Base-by-base conservation (phyloP, 1,284 basidiomycete genomes). In the Stygiomarasmius scandens region DNA sequence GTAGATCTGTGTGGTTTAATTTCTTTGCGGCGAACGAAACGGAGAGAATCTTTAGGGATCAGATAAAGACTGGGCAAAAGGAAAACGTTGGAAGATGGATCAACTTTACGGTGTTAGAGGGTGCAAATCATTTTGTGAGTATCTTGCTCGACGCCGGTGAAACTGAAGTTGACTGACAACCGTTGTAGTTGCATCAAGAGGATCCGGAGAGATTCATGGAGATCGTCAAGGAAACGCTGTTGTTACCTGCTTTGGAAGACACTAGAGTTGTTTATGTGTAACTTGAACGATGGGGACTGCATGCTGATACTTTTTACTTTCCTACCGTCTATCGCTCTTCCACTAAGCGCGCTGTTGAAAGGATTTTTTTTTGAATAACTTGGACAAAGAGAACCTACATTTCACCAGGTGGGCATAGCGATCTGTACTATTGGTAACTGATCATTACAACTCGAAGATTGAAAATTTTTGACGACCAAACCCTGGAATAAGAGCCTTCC, bases 101-200 rank as follows among this genome's bases (percentile, higher is more conserved):
- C 38, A 23, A 23, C 2, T 51, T 54, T 34, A 36, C 45, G n/a
- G 29, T 44, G 10, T 46, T 58, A 14, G 41, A 49, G 22, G 57
- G 57, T 2, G 52, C 24, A 23, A 58, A 58, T 47, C 57, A 58
- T 32, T 54, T 58, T 51, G 57, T 58, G 44, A 41, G 57, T 46
- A 6, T 14, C 9, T 14, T 47, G 2, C 23, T 46, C 11, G 3
- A 12, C 12, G n/a, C 20, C 10, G 16, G 8, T 6, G 23, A 22
- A 19, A 29, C 34, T 32, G 11, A 5, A 6, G 6, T 19, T 16
- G 14, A 12, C 38, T 19, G 8, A 12, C 16, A 8, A 8, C 8
- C 14, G 14, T 34, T 8, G 32, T 41, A 41, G 38, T 12, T 41
- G 16, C 38, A 41, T 16, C 6, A 9, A 16, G 38, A 41, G 6